phyloP scores from a whole-genome alignment of 163 green algal species.

The Chlorella variabilis region DNA sequence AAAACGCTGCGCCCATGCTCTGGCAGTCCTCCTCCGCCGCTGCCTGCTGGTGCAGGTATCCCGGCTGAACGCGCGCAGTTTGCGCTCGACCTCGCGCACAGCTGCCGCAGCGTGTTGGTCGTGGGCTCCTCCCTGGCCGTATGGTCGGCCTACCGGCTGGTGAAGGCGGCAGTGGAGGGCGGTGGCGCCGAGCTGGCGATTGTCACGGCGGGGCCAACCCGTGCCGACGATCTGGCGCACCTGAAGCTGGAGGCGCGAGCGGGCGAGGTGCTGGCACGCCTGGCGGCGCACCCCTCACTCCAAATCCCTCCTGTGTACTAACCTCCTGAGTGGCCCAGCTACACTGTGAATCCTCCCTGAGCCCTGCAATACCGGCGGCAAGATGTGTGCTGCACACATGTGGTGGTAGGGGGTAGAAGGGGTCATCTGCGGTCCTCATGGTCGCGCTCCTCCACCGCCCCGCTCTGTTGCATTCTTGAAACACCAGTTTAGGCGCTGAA shows the following conservation, averaged over 20 bases:
- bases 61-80: slow-evolving; percentile 54
- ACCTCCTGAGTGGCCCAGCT: background rate
- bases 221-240: slow-evolving; percentile 77
- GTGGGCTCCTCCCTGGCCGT: slow-evolving; percentile 83
- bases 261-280: slow-evolving; percentile 67
- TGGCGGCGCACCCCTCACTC: slow-evolving; percentile 54
- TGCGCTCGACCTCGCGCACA: slow-evolving; percentile 35
- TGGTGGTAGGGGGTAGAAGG: too few species aligned
- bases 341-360: background rate
- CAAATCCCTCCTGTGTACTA: slow-evolving; percentile 31
- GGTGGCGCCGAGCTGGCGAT: slow-evolving; percentile 69
- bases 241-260: slow-evolving; percentile 79
- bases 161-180: slow-evolving; percentile 70
- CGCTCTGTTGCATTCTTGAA: too few species aligned
- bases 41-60: slow-evolving; percentile 4
- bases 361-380: too few species aligned
- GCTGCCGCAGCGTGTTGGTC: slow-evolving; percentile 70
- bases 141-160: slow-evolving; percentile 82
- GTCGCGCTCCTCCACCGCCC: too few species aligned
- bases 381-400: too few species aligned
- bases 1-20: background rate
- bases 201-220: slow-evolving; percentile 80
- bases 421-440: too few species aligned
- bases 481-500: background rate
- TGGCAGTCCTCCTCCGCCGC: too few species aligned